phyloP scores from a whole-genome alignment of 257 asterid genomes.

The Plantago major region DNA sequence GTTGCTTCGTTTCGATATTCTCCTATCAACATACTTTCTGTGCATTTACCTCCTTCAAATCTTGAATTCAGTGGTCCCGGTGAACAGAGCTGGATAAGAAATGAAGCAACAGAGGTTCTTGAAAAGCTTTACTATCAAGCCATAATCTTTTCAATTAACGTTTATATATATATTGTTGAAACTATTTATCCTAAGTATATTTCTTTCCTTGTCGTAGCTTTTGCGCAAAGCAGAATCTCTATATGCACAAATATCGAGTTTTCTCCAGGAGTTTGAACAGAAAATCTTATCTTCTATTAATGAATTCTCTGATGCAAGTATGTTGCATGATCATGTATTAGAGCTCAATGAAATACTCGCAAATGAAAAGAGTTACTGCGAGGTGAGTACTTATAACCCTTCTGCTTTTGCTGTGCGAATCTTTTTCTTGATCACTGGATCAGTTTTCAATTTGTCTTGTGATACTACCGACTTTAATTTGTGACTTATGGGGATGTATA shows the following conservation, averaged over 20 bases:
- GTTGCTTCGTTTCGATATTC: constrained; percentile 89
- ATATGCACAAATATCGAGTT: constrained; percentile 59
- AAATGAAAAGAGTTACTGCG: constrained; percentile 45
- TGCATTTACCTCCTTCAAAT: constrained; percentile 70
- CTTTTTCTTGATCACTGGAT: constrained; percentile 2
- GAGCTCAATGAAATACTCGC: constrained; percentile 54
- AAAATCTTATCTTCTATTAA: constrained; percentile 40
- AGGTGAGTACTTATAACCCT: constrained; percentile 39
- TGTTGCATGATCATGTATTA: constrained; percentile 44
- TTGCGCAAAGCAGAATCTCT: constrained; percentile 57
- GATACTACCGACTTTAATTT: background rate
- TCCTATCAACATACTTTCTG: constrained; percentile 72
- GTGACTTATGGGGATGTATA: constrained; percentile 10
- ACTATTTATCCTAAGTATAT: constrained; percentile 11
- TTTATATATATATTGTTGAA: background rate
- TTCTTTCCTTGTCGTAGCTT: constrained; percentile 45
- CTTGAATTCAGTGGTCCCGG: constrained; percentile 65
- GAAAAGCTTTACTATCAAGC: constrained; percentile 1
- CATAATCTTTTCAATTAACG: background rate
- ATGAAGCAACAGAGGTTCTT: constrained; percentile 71
- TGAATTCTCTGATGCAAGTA: constrained; percentile 46
- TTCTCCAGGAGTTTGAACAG: constrained; percentile 43
- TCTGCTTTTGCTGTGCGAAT: constrained; percentile 1
- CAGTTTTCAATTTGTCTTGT: background rate
- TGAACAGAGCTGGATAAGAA: constrained; percentile 61